Evolutionary conservation across 1,284 basidiomycete genomes (phyloP), one percentile per base, ranked within the genome.

Genomic region (Apiotrichum gamsii): DNA sequence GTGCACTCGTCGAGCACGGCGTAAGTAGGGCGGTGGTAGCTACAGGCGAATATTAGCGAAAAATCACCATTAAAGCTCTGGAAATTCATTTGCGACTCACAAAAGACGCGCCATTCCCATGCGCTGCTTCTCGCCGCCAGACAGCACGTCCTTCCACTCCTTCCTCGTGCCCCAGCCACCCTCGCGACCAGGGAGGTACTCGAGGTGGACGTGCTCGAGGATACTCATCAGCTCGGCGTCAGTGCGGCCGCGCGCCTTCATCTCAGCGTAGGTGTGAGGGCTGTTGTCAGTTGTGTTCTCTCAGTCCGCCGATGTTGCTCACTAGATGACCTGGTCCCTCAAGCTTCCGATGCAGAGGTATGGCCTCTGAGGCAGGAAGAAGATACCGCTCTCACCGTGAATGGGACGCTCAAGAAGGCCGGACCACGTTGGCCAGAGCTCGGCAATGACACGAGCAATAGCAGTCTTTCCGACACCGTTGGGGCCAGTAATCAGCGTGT

Each of bases 41-140:
- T 66, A 40, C n/a, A 5, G 18, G 19, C n/a, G 13, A 35, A 31
- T 21, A 37, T 32, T 20, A 10, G 1, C 1, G 2, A 5, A 24
- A 3, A 18, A n/a, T 32, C 14, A 31, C 43, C 31, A 59, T 4
- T 28, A 28, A 28, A 28, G n/a, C n/a, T n/a, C n/a, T n/a, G n/a
- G 15, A n/a, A n/a, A n/a, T n/a, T n/a, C 32, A 35, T 8, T 40
- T 11, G 25, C 18, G 9, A 49, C 63, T 57, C 28, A 70, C 67
- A 72, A 72, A 3, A 72, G 52, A 14, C 70, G 53, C 2, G 70
- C 69, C 63, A 72, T 69, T 9, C 66, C 68, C 87, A 94, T 90
- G 83, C 87, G 53, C 71, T 97, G 93, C 73, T 95, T 96, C 78
- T 96, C 93, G 2, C 93, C 93, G 0, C 93, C 93, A 60, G 67